These are phyloP conservation scores for Zasmidium citrigriseum DNA, from an alignment of 2,329 filamentous ascomycete species.

Conservation along the genomic window DNA sequence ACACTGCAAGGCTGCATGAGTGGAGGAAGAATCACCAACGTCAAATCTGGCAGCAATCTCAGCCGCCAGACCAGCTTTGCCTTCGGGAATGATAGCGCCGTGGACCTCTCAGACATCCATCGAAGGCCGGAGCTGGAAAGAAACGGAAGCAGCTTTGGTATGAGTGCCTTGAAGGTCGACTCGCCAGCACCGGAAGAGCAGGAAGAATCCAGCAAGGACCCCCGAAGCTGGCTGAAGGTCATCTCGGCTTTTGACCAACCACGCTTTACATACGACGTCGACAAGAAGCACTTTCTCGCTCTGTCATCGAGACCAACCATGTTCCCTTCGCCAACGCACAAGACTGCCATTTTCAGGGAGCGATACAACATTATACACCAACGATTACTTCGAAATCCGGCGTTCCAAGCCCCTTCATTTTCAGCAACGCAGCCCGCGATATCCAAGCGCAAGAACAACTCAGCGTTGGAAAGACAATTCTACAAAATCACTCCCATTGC, in stretches of 20 bases:
- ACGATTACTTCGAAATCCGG: constrained; percentile 85
- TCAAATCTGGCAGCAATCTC: constrained; percentile 49
- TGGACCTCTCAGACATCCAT: constrained; percentile 18
- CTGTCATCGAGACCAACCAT: constrained; percentile 43
- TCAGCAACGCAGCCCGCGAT: constrained; percentile 49
- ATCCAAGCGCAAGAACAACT: constrained; percentile 37
- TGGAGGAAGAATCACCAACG: constrained; percentile 69
- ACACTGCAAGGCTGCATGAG: constrained; percentile 84
- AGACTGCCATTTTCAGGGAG: constrained; percentile 83
- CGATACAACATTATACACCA: constrained; percentile 92
- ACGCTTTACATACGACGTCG: constrained; percentile 70
- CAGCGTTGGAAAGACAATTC: constrained; percentile 63
- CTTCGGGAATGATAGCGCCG: constrained; percentile 51
- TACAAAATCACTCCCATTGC: constrained; percentile 89
- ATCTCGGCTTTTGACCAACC: constrained; percentile 85
- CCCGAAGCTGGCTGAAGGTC: constrained; percentile 80
- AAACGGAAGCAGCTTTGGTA: constrained; percentile 62
- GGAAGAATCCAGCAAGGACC: constrained; percentile 64
- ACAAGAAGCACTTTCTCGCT: constrained; percentile 87
- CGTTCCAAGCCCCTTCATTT: constrained; percentile 82
- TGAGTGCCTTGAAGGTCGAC: constrained; percentile 53
- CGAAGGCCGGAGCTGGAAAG: constrained; percentile 52
- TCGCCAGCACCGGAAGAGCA: constrained; percentile 52
- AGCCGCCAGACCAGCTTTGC: constrained; percentile 66
- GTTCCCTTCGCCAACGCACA: constrained; percentile 75